Evolutionary conservation across 371 early-diverging fungal species (phyloP).

Genomic region (Polyrhizophydium stewartii): DNA sequence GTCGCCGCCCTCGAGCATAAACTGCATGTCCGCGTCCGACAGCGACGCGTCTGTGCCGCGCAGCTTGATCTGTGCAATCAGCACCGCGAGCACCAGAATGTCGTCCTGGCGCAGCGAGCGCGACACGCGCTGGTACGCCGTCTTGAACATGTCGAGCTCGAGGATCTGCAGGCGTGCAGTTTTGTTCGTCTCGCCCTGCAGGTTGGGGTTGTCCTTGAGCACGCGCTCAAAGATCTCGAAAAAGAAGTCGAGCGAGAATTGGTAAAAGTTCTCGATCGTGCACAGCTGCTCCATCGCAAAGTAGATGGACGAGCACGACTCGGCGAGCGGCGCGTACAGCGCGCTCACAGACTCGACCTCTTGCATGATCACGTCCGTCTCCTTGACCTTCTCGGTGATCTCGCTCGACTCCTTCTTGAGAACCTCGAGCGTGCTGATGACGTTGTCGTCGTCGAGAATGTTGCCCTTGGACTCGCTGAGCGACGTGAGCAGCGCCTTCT

Average conservation of each 20-base stretch:
- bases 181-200: conserved; percentile 69
- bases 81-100: conserved; percentile 81
- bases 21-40: conserved; percentile 72
- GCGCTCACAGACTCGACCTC: conserved; percentile 91
- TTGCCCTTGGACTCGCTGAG: conserved; percentile 94
- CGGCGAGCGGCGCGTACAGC: conserved; percentile 87
- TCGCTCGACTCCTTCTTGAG: conserved; percentile 95
- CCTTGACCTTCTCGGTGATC: conserved; percentile 85
- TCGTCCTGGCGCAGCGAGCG: conserved; percentile 87
- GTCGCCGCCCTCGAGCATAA: conserved; percentile 56
- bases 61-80: conserved; percentile 83
- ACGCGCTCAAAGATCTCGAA: conserved; percentile 87
- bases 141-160: conserved; percentile 76
- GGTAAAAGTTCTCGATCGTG: conserved; percentile 89
- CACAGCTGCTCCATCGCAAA: conserved; percentile 94
- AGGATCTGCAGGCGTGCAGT: conserved; percentile 70
- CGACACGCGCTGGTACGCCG: conserved; percentile 78
- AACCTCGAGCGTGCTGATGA: conserved; percentile 89
- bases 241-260: conserved; percentile 97
- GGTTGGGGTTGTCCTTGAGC: conserved; percentile 70
- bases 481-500: conserved; percentile 89
- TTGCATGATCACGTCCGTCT: conserved; percentile 91
- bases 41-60: conserved; percentile 53
- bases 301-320: conserved; percentile 89
- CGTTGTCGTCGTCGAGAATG: conserved; percentile 94